Base-by-base conservation (phyloP, 352 stramenopile genomes). In the Pythium scleroteichum region DNA sequence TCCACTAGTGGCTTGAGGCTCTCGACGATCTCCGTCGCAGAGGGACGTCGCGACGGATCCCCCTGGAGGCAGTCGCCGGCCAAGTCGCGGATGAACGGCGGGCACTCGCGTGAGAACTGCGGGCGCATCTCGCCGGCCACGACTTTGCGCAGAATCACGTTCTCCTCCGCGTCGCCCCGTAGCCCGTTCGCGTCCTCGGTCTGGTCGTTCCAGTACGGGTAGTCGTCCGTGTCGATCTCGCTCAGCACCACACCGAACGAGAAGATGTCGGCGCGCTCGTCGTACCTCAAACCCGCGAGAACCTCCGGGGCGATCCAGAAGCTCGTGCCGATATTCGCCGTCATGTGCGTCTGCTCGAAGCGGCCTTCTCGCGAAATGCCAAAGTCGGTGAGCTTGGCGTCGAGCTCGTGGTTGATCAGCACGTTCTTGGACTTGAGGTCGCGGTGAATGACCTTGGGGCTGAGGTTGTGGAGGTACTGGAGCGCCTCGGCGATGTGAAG, bases 391-490 rank as follows among this genome's bases (percentile, higher is more conserved):
- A 75, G 49, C 38, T 71, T 71, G 13, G 61, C 61, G 14, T 57
- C n/a, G 14, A 59, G 9, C 0, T 59, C 38, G n/a, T 13, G 7
- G 10, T 41, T 47, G n/a, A 68, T 12, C 9, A 73, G 39, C 5
- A 73, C 41, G 29, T 70, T 73, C 48, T 66, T 66, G n/a, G 55
- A 64, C 61, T 73, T 73, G 24, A 73, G 53, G 47, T 73, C 61
- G 35, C 66, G 66, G 29, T 73, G 66, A 38, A 73, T 70, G 22
- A 69, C 26, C 27, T 75, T 78, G 10, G 78, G 78, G 26, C 75
- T 55, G 26, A 88, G 52, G 47, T 75, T 85, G 57, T 91, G 81
- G 55, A 91, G 38, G 47, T 91, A 91, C 26, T 60, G 68, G 24
- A 73, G 50, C 4, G 26, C 82, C 33, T 87, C 73, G 4, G 71